These are phyloP conservation scores for Marchantia paleacea DNA, from an alignment of 225 moss, liverwort and hornwort species.

Conservation along the genomic window DNA sequence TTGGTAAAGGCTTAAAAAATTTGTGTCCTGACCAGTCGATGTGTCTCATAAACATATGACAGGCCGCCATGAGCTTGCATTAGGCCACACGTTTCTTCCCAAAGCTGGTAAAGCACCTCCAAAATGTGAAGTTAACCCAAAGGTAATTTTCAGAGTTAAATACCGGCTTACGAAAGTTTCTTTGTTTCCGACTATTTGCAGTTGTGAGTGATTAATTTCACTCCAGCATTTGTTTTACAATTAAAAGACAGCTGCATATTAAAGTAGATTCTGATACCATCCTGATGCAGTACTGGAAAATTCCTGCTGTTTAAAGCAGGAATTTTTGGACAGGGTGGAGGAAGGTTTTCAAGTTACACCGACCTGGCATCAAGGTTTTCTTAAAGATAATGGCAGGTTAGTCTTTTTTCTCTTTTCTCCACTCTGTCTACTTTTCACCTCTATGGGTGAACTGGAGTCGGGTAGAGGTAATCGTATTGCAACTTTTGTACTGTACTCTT, in stretches of 20 bases:
- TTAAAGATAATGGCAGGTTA: slow-evolving; percentile 79
- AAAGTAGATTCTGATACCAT: neutral
- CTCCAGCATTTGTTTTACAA: too few relatives aligned
- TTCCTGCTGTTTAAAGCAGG: slow-evolving; percentile 69
- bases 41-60: neutral
- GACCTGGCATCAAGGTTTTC: slow-evolving; percentile 89
- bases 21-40: neutral
- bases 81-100: slow-evolving; percentile 69
- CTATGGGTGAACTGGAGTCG: too few relatives aligned
- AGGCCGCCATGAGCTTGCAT: slow-evolving; percentile 77
- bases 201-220: neutral
- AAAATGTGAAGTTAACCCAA: slow-evolving; percentile 56
- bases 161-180: neutral
- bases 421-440: too few relatives aligned
- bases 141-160: slow-evolving; percentile 43
- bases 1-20: neutral
- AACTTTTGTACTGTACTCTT: too few relatives aligned
- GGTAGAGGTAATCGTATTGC: neutral
- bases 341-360: slow-evolving; percentile 97
- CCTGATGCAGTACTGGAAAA: slow-evolving; percentile 19
- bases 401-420: neutral
- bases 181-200: neutral
- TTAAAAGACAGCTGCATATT: neutral
- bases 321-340: slow-evolving; percentile 76
- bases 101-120: slow-evolving; percentile 54